These are phyloP conservation scores for Cladophialophora bantiana DNA, from an alignment of 2,329 filamentous ascomycete genomes.

Conservation along the genomic window DNA sequence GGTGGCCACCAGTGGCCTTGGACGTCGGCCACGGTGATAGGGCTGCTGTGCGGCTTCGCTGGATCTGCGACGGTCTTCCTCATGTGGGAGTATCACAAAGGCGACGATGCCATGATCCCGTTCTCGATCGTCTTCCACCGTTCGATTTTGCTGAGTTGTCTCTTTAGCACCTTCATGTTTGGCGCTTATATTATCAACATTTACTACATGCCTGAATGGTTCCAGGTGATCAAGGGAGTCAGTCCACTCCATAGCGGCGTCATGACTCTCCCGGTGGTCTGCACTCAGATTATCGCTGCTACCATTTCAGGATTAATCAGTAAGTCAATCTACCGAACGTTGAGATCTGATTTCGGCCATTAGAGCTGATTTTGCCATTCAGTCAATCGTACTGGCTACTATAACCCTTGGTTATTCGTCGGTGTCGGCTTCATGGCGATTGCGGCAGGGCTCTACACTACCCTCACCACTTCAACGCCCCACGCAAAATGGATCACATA, in stretches of 20 bases:
- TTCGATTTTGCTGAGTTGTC: conserved; percentile 24
- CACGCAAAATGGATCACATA: conserved; percentile 51
- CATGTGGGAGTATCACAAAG: conserved; percentile 32
- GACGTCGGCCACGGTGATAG: conserved; percentile 39
- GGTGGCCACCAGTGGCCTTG: conserved; percentile 39
- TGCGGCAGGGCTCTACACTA: conserved; percentile 48
- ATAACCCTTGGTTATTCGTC: conserved; percentile 50
- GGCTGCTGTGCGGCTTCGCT: conserved; percentile 40
- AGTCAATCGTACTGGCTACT: conserved; percentile 45
- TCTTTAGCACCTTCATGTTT: conserved; percentile 45
- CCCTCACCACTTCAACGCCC: conserved; percentile 44
- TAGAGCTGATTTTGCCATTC: not conserved
- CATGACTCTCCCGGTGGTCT: conserved; percentile 34
- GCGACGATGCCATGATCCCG: conserved; percentile 39
- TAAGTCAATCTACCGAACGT: not conserved
- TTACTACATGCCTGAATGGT: conserved; percentile 54
- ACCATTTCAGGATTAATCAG: conserved; percentile 25
- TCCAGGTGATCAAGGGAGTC: conserved; percentile 52
- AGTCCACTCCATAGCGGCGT: conserved; percentile 40
- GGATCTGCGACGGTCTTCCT: conserved; percentile 45
- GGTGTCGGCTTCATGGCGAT: conserved; percentile 45
- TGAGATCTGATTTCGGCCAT: not conserved
- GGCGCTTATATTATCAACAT: conserved; percentile 32
- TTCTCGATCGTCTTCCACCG: conserved; percentile 31
- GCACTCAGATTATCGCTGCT: conserved; percentile 32